Evolutionary conservation across 2,329 filamentous ascomycete genomes (phyloP).

Genomic region (Aphanocladium album): DNA sequence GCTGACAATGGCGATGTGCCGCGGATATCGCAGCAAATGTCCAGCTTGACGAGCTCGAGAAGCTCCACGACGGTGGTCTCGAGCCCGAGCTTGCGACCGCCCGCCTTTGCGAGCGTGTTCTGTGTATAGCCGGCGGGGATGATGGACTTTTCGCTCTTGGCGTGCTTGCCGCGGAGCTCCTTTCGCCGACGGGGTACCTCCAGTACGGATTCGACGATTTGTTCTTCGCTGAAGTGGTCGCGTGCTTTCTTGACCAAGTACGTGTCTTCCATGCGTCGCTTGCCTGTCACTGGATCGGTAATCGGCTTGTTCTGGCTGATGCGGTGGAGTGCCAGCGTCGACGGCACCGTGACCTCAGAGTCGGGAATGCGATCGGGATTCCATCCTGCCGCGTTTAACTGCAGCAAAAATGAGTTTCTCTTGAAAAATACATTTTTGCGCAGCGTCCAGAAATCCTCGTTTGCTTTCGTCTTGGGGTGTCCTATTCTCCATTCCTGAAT

Average conservation of each 20-base stretch:
- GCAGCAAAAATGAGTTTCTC: slow-evolving; percentile 26
- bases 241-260: slow-evolving; percentile 18
- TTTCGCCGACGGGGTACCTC: neutral
- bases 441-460: neutral
- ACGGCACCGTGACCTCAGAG: slow-evolving; percentile 22
- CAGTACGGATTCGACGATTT: neutral
- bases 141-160: neutral
- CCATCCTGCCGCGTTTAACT: slow-evolving; percentile 30
- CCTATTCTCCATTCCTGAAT: neutral
- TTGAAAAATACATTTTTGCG: slow-evolving; percentile 27
- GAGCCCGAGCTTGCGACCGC: neutral
- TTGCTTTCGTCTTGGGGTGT: neutral
- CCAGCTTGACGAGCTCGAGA: slow-evolving; percentile 20
- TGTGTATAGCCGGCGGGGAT: neutral
- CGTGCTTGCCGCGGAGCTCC: neutral
- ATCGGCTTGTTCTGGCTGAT: slow-evolving; percentile 22
- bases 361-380: slow-evolving; percentile 32
- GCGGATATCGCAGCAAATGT: slow-evolving; percentile 24
- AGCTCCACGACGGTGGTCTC: slow-evolving; percentile 13
- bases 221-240: neutral
- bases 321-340: slow-evolving; percentile 23
- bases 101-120: neutral
- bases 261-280: slow-evolving; percentile 24
- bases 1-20: slow-evolving; percentile 24
- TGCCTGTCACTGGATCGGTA: slow-evolving; percentile 24